Evolutionary conservation across 257 asterid species (phyloP), one percentile per base, ranked within the genome.

Genomic region (Solanum etuberosum): DNA sequence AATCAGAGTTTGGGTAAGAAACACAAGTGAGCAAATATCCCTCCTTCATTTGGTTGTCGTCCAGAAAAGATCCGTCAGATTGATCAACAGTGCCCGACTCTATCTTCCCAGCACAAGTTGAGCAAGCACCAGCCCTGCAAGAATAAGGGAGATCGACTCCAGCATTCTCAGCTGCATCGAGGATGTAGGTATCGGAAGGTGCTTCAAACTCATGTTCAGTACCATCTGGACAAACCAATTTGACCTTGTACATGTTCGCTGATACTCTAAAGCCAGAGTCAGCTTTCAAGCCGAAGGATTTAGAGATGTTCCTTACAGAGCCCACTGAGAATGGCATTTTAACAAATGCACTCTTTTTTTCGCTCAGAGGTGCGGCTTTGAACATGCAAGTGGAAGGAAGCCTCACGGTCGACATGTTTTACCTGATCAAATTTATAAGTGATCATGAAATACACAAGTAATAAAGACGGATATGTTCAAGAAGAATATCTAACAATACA

Each of bases 81-180:
- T 93, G 98, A 90, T 94, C 98, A 4, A 95, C 97, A 5, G 88
- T 1, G 15, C 99, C 99, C 0, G 90, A 76, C 32, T 77, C 89
- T 25, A 93, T 25, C 88, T 94, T 92, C 88, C 99, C 99, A 4
- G 98, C 98, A 57, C 99, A 96, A 16, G 99, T 94, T 86, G 98
- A 96, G 94, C 99, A 96, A 1, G 99, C 97, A 3, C 99, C 99
- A 0, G 99, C 98, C 90, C 98, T 93, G 90, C 98, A 96, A 0
- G 98, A 96, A 90, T 94, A 96, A 0, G 99, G 99, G 59, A 96
- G 89, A 3, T 96, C 98, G 5, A 96, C 12, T 67, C 98, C 99
- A 2, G 95, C 97, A 1, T 42, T 3, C 93, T 95, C 98, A 23
- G 98, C 99, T 6, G 97, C 86, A 90, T 95, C 98, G 16, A 95